A percentile compares a stretch with the other conserved stretches of the same genome.
phyloP scores from a whole-genome alignment of 176 grass and related monocot genomes.

The Oropetium thomaeum region DNA sequence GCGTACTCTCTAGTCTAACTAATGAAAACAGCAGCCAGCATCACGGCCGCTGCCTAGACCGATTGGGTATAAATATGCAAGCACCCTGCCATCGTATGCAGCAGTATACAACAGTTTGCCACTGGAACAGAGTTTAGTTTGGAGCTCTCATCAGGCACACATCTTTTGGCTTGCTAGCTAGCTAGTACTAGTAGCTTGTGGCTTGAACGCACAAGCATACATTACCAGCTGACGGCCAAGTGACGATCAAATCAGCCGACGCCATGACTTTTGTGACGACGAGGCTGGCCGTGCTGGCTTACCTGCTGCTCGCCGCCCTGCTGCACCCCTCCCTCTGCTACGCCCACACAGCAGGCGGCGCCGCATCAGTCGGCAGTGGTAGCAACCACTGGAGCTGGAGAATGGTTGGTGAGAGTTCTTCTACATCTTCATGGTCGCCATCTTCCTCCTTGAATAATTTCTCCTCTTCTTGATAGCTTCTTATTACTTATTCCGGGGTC shows the following conservation, averaged over 20 bases:
- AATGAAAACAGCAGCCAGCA: too few relatives aligned
- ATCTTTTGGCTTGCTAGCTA: neutral
- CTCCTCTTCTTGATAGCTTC: too few relatives aligned
- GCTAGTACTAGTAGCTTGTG: too few relatives aligned
- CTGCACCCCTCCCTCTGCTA: constrained; percentile 38
- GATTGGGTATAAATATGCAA: neutral
- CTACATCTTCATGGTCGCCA: too few relatives aligned
- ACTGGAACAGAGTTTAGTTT: too few relatives aligned
- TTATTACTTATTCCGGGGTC: too few relatives aligned
- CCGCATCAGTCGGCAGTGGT: neutral
- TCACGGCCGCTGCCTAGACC: too few relatives aligned
- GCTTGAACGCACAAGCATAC: neutral
- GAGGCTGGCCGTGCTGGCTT: constrained; percentile 19
- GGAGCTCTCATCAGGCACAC: too few relatives aligned
- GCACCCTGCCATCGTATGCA: neutral
- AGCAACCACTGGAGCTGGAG: neutral
- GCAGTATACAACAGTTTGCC: neutral
- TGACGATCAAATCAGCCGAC: neutral
- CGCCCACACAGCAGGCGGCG: too few relatives aligned
- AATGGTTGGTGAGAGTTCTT: constrained; percentile 39
- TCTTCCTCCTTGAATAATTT: too few relatives aligned
- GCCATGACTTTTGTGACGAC: constrained; percentile 15
- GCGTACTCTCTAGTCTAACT: too few relatives aligned
- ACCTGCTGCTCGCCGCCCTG: constrained; percentile 36
- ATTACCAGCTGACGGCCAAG: neutral